A percentile compares a stretch with the other conserved stretches of the same genome.
phyloP scores from a whole-genome alignment of 164 flowering plant genomes.

The Litsea cubeba region DNA sequence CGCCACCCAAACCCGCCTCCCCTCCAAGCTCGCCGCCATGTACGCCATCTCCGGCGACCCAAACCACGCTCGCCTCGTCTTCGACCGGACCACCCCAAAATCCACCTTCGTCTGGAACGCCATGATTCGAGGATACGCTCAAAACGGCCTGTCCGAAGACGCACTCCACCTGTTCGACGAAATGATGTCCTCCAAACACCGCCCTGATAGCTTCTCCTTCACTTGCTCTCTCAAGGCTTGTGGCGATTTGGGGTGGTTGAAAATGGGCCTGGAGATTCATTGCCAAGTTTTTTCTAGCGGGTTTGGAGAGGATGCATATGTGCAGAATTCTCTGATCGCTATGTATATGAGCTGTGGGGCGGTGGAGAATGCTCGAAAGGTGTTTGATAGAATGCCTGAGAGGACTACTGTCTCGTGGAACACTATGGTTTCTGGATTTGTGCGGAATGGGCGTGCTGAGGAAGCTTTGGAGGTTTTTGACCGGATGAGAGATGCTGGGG shows the following conservation, averaged over 20 bases:
- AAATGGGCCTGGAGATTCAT: conserved; percentile 43
- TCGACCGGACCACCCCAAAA: conserved; percentile 1
- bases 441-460: conserved; percentile 36
- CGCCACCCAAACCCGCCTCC: background rate
- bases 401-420: conserved; percentile 62
- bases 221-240: conserved; percentile 57
- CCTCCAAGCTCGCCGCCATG: conserved; percentile 4
- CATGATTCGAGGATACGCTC: conserved; percentile 40
- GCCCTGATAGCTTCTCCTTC: conserved; percentile 50
- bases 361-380: conserved; percentile 27
- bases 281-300: conserved; percentile 30
- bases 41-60: conserved; percentile 6
- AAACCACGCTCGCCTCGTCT: conserved; percentile 7
- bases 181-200: conserved; percentile 32
- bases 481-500: conserved; percentile 35
- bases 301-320: conserved; percentile 30
- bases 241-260: conserved; percentile 27
- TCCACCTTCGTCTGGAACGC: conserved; percentile 33
- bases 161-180: conserved; percentile 41
- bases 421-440: conserved; percentile 59
- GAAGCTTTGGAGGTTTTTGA: conserved; percentile 46
- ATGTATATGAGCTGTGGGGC: conserved; percentile 65
- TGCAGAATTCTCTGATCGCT: conserved; percentile 50
- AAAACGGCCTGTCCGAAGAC: conserved; percentile 20
- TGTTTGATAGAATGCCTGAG: conserved; percentile 45